These are phyloP conservation scores for Plasmopara viticola DNA, from an alignment of 352 stramenopile species.

Conservation along the genomic window DNA sequence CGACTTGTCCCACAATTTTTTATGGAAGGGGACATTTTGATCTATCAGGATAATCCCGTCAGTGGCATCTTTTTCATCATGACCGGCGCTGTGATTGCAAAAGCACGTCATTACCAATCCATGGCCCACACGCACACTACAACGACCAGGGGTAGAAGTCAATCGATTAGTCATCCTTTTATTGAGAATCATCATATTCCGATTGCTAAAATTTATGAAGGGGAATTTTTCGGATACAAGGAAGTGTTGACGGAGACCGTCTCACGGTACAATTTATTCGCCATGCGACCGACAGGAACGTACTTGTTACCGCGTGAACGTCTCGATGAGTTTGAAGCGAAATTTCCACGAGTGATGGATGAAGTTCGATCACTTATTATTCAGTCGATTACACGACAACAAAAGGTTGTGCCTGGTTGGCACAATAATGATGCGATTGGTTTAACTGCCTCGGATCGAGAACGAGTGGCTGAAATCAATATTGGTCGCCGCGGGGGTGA, in stretches of 20 bases:
- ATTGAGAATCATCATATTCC: conserved; percentile 26
- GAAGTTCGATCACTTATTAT: conserved; percentile 67
- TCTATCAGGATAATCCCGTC: conserved; percentile 61
- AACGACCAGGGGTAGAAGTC: conserved; percentile 6
- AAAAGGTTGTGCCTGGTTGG: conserved; percentile 61
- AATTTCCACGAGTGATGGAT: conserved; percentile 56
- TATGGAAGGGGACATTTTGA: conserved; percentile 55
- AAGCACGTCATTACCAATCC: conserved; percentile 15
- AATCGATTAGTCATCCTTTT: conserved; percentile 15
- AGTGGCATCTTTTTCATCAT: conserved; percentile 79
- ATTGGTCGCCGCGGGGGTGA: conserved; percentile 9
- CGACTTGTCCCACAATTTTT: conserved; percentile 66
- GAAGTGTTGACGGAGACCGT: conserved; percentile 51
- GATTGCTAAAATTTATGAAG: conserved; percentile 64
- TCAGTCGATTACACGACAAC: conserved; percentile 70
- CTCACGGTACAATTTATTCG: conserved; percentile 67
- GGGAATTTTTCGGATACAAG: conserved; percentile 77
- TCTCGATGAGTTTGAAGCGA: conserved; percentile 40
- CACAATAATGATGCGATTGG: conserved; percentile 68
- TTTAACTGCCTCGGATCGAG: conserved; percentile 38
- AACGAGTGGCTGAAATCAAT: conserved; percentile 32
- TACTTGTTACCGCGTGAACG: conserved; percentile 61
- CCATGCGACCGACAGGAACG: conserved; percentile 45
- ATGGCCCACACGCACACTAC: conserved; percentile 10
- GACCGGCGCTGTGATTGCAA: conserved; percentile 52